Evolutionary conservation across 495 filamentous ascomycete species (phyloP), one percentile per base, ranked within the genome.

Genomic region (Jackrogersella minutella): DNA sequence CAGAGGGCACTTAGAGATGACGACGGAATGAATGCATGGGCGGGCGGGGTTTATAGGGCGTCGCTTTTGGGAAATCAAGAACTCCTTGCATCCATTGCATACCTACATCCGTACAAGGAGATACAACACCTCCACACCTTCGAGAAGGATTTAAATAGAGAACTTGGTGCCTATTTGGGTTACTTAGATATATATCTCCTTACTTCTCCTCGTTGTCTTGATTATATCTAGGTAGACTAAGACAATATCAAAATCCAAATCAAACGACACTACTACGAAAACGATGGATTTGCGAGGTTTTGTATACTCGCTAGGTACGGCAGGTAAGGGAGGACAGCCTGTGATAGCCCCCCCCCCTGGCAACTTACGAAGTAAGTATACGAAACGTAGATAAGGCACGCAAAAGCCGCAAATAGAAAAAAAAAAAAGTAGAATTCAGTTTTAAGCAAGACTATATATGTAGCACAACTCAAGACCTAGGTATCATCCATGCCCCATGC

Each of bases 401-500:
- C n/a, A n/a, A n/a, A n/a, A n/a, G n/a, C n/a, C n/a, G n/a, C n/a
- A n/a, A 21, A 34, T 11, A 19, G 44, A 28, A 13, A 37, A 50
- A 36, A 39, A 44, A 62, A 50, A 28, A 34, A 13, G 19, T 59
- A 36, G 31, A 59, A 59, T 59, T 50, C 30, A 59, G 41, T 24
- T 37, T 22, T 47, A 47, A 59, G 8, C 28, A 47, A 59, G 22
- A 30, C 39, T 53, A 41, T 52, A 44, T 39, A n/a, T n/a, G n/a
- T n/a, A n/a, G n/a, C n/a, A n/a, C n/a, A n/a, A 52, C 28, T 36
- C 24, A 33, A 47, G 37, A 44, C 33, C 10, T 24, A 54, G 65
- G 62, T 64, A 63, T 68, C 65, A 63, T 59, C 52, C 59, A 52
- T 49, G 17, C 51, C 2, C 1, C 41, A 26, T 9, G 8, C 21